Evolutionary conservation across 306 rosid species (phyloP).

Genomic region (Cucumis melo): DNA sequence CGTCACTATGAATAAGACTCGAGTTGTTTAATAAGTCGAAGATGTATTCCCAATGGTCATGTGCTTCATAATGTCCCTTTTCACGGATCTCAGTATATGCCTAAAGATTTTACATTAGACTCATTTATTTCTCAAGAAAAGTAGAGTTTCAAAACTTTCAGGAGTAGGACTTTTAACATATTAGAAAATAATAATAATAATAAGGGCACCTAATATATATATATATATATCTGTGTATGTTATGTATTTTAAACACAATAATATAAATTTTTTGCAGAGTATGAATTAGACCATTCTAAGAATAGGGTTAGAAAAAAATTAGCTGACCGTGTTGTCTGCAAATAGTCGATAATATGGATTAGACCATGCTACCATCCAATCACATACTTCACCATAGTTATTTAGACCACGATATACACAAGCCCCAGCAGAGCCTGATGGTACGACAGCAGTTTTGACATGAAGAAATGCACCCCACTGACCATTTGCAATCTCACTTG

Average conservation of each 20-base stretch:
- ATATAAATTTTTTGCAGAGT: too few relatives aligned
- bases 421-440: neutral
- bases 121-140: too few relatives aligned
- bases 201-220: too few relatives aligned
- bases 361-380: neutral
- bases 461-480: neutral
- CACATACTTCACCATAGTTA: neutral
- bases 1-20: accelerated
- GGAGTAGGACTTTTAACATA: too few relatives aligned
- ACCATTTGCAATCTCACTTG: neutral
- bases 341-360: neutral
- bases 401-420: neutral
- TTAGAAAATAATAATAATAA: too few relatives aligned
- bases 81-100: neutral
- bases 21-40: neutral
- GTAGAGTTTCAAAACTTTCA: too few relatives aligned
- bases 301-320: neutral
- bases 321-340: neutral
- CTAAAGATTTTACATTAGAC: neutral
- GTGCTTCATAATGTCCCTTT: neutral
- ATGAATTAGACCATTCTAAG: too few relatives aligned
- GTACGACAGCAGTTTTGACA: neutral
- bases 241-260: too few relatives aligned
- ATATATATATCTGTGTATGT: too few relatives aligned
- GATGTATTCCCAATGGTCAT: neutral